Conservation (phyloP, 2,329 filamentous ascomycete species). For the Lizonia empirigonia region DNA sequence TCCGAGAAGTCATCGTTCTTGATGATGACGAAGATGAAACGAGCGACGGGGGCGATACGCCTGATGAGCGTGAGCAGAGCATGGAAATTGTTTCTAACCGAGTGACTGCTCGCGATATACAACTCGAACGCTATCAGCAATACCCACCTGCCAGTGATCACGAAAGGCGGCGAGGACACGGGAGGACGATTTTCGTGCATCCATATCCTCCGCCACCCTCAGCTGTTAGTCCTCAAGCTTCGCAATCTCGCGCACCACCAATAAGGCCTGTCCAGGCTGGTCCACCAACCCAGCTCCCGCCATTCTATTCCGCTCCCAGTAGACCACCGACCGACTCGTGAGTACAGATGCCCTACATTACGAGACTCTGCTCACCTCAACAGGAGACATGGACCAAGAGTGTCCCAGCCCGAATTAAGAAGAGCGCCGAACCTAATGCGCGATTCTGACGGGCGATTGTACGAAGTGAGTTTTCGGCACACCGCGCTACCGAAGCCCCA, state of each 20-base stretch:
- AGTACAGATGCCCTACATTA: conserved; percentile 9
- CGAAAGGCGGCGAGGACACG: conserved; percentile 24
- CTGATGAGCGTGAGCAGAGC: conserved; percentile 37
- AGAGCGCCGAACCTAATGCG: conserved; percentile 26
- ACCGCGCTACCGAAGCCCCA: conserved; percentile 22
- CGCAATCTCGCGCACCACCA: conserved; percentile 14
- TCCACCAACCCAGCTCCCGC: conserved; percentile 11
- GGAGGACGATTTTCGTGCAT: conserved; percentile 33
- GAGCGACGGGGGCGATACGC: conserved; percentile 44
- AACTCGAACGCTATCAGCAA: conserved; percentile 28
- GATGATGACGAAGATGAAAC: conserved; percentile 62
- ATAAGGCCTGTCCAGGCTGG: conserved; percentile 14
- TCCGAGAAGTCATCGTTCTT: conserved; percentile 68
- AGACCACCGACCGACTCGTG: conserved; percentile 25
- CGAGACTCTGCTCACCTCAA: conserved; percentile 18
- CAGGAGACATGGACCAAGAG: conserved; percentile 24
- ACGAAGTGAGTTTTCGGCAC: conserved; percentile 40
- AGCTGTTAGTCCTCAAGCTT: conserved; percentile 8
- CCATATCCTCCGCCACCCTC: conserved; percentile 20
- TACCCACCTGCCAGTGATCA: conserved; percentile 20
- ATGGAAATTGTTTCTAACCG: conserved; percentile 43
- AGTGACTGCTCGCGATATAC: conserved; percentile 41
- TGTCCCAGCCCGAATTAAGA: conserved; percentile 16
- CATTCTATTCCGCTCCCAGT: conserved; percentile 15
- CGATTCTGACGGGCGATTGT: conserved; percentile 38